Conservation (phyloP, 2,329 filamentous ascomycete genomes). For the Xylariaceae sp. region DNA sequence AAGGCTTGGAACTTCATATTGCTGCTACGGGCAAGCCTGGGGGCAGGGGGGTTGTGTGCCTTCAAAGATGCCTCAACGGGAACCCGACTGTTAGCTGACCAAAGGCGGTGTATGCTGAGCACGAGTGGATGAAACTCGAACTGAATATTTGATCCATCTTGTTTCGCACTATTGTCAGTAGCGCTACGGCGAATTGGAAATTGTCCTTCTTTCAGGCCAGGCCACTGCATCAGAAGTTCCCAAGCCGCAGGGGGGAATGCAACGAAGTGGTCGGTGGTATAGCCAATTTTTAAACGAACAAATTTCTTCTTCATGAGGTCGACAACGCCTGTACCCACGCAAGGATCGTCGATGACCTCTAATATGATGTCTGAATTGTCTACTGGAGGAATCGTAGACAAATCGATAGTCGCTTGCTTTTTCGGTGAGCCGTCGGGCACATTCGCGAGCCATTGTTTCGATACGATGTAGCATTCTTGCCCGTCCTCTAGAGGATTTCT, state of each 20-base stretch:
- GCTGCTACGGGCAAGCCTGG: conserved; percentile 73
- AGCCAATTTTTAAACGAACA: conserved; percentile 73
- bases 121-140: conserved; percentile 87
- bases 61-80: conserved; percentile 64
- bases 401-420: conserved; percentile 62
- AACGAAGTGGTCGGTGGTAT: conserved; percentile 74
- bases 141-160: conserved; percentile 66
- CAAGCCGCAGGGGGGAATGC: conserved; percentile 81
- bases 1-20: conserved; percentile 76
- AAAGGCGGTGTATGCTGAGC: conserved; percentile 83
- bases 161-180: conserved; percentile 73
- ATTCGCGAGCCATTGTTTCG: conserved; percentile 76
- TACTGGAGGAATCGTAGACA: conserved; percentile 72
- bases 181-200: conserved; percentile 76
- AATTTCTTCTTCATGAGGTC: conserved; percentile 57
- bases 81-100: conserved; percentile 63
- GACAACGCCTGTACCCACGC: conserved; percentile 42
- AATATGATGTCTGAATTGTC: conserved; percentile 86
- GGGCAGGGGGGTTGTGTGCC: conserved; percentile 65
- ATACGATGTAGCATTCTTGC: conserved; percentile 79
- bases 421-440: conserved; percentile 70
- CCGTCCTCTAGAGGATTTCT: conserved; percentile 67
- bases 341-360: conserved; percentile 59
- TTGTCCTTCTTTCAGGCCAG: conserved; percentile 74
- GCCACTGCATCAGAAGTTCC: conserved; percentile 81